Conservation (phyloP, 2,329 filamentous ascomycete species). For the Hypoxylon sp. region DNA sequence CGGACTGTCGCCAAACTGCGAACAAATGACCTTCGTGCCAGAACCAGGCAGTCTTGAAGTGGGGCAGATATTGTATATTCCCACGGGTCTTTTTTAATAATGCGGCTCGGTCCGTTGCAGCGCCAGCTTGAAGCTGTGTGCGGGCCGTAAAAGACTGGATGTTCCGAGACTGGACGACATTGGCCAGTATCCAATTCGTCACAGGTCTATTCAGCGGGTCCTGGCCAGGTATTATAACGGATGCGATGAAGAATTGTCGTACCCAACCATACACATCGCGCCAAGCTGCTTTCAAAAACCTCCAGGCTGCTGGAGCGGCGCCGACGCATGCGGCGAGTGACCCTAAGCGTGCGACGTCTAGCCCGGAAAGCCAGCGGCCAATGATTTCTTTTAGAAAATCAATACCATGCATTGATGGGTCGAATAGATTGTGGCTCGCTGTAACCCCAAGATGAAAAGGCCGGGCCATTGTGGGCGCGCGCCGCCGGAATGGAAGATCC, state of each 20-base stretch:
- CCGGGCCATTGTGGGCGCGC: conserved; percentile 42
- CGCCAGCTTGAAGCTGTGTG: conserved; percentile 56
- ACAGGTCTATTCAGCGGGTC: conserved; percentile 63
- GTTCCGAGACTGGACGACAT: conserved; percentile 56
- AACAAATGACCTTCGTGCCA: conserved; percentile 64
- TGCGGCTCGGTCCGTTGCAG: conserved; percentile 56
- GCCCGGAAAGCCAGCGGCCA: conserved; percentile 58
- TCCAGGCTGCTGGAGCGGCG: conserved; percentile 59
- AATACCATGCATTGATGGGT: conserved; percentile 54
- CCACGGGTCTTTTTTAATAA: conserved; percentile 60
- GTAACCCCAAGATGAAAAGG: conserved; percentile 43
- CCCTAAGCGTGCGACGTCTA: conserved; percentile 63
- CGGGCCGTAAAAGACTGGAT: conserved; percentile 62
- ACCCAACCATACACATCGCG: conserved; percentile 59
- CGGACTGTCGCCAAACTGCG: conserved; percentile 60
- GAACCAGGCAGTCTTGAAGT: conserved; percentile 64
- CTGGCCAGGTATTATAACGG: conserved; percentile 60
- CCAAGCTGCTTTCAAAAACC: conserved; percentile 57
- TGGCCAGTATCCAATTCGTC: conserved; percentile 61
- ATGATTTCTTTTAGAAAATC: conserved; percentile 57
- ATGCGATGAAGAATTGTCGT: conserved; percentile 61
- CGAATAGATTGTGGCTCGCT: conserved; percentile 45
- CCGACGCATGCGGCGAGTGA: conserved; percentile 62
- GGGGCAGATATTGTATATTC: conserved; percentile 61
- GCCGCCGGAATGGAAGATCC: conserved; percentile 27